Percentiles rank a stretch among this genome's conserved stretches.
Conservation (phyloP, 2,329 filamentous ascomycete species). For the Trichophyton rubrum region DNA sequence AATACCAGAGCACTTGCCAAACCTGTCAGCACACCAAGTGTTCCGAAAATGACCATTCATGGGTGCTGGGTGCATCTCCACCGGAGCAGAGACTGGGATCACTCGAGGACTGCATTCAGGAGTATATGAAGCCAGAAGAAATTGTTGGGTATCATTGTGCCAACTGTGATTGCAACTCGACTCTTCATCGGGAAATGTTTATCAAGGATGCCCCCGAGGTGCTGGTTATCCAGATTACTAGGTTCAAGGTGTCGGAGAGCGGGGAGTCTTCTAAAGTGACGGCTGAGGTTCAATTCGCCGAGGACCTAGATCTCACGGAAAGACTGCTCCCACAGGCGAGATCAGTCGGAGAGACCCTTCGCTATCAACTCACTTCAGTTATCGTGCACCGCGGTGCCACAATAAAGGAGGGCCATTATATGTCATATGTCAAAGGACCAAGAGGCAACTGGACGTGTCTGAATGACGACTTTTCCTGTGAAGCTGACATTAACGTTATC, state of each 20-base stretch:
- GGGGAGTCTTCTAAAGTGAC: not conserved
- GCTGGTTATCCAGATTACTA: conserved; percentile 10
- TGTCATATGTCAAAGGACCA: conserved; percentile 8
- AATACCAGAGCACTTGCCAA: conserved; percentile 4
- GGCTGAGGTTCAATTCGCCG: conserved; percentile 6
- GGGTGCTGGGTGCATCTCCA: not conserved
- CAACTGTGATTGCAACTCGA: not conserved
- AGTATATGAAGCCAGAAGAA: not conserved
- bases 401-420: conserved; percentile 8
- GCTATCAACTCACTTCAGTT: conserved; percentile 9
- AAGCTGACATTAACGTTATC: not conserved
- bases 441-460: conserved; percentile 8
- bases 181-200: not conserved
- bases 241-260: not conserved
- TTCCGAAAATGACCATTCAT: not conserved
- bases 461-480: not conserved
- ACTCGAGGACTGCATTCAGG: not conserved
- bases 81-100: not conserved
- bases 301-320: conserved; percentile 11
- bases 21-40: conserved; percentile 4
- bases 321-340: conserved; percentile 1
- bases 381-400: conserved; percentile 6
- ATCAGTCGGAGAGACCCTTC: conserved; percentile 1
- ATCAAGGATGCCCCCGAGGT: conserved; percentile 12
- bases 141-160: conserved; percentile 1